A percentile compares a stretch with the other conserved stretches of the same genome.
These are phyloP conservation scores for Athelia psychrophila DNA, from an alignment of 1,284 basidiomycete genomes.

Conservation along the genomic window DNA sequence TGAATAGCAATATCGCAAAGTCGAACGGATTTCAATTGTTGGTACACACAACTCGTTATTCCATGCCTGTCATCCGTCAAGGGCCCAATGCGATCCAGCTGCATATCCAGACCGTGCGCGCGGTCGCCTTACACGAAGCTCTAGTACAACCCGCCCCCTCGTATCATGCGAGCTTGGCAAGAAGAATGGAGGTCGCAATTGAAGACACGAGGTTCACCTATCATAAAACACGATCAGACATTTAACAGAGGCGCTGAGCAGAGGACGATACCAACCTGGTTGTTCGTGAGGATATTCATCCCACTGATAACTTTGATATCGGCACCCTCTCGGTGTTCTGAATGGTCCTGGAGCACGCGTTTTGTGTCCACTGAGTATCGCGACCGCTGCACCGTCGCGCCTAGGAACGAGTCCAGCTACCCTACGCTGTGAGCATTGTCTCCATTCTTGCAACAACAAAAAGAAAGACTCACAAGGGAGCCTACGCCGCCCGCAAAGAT, in stretches of 20 bases:
- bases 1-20: no score
- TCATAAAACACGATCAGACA: neutral
- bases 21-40: no score
- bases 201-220: neutral
- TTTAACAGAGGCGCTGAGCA: neutral
- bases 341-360: constrained; percentile 65
- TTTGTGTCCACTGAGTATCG: constrained; percentile 66
- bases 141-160: no score
- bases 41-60: no score
- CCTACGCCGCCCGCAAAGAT: constrained; percentile 68
- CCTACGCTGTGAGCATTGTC: constrained; percentile 1
- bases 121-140: no score
- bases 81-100: no score
- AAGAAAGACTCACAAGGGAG: constrained; percentile 55
- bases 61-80: no score
- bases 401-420: constrained; percentile 82
- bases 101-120: no score
- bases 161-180: neutral
- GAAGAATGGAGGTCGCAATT: neutral
- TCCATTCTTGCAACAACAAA: neutral
- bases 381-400: constrained; percentile 85
- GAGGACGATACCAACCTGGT: constrained; percentile 51
- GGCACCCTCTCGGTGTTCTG: constrained; percentile 18
- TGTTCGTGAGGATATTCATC: constrained; percentile 74
- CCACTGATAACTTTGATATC: constrained; percentile 67